These are phyloP conservation scores for Lentinula detonsa DNA, from an alignment of 768 basidiomycete species.

Conservation along the genomic window DNA sequence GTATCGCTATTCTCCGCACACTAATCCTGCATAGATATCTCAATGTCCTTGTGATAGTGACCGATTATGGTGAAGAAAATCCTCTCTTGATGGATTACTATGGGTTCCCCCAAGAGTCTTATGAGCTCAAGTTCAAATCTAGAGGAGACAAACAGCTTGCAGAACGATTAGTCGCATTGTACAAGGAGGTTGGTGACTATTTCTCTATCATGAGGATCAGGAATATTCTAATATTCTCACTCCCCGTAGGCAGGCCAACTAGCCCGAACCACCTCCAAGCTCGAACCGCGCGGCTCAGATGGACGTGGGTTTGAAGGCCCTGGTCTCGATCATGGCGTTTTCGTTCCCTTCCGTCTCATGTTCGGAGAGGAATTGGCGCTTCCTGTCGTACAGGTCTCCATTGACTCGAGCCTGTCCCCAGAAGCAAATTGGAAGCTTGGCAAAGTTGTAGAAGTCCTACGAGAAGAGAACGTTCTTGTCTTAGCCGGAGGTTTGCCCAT, in stretches of 20 bases:
- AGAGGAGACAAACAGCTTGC: slow-evolving; percentile 54
- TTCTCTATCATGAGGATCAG: background rate
- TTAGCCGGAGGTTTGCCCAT: slow-evolving; percentile 66
- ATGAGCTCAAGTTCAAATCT: slow-evolving; percentile 63
- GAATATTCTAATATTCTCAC: background rate
- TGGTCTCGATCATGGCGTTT: slow-evolving; percentile 76
- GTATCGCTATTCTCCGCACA: slow-evolving; percentile 22
- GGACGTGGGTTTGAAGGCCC: slow-evolving; percentile 60
- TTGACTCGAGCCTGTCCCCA: slow-evolving; percentile 55
- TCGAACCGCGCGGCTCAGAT: slow-evolving; percentile 57
- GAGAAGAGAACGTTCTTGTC: slow-evolving; percentile 60
- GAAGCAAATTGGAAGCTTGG: slow-evolving; percentile 62
- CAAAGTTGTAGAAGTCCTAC: slow-evolving; percentile 52
- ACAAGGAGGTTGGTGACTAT: slow-evolving; percentile 36
- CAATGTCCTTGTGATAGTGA: slow-evolving; percentile 35
- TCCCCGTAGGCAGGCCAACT: slow-evolving; percentile 40
- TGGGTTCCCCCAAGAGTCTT: slow-evolving; percentile 54
- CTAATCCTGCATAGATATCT: background rate
- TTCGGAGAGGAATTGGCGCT: slow-evolving; percentile 63
- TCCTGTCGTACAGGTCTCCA: slow-evolving; percentile 68
- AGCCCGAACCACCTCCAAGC: slow-evolving; percentile 41
- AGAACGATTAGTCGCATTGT: slow-evolving; percentile 53
- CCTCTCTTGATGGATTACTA: slow-evolving; percentile 74
- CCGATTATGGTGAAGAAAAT: slow-evolving; percentile 74
- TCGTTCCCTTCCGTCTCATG: slow-evolving; percentile 75